These are phyloP conservation scores for Ascochyta rabiei DNA, from an alignment of 2,329 filamentous ascomycete genomes.

Conservation along the genomic window DNA sequence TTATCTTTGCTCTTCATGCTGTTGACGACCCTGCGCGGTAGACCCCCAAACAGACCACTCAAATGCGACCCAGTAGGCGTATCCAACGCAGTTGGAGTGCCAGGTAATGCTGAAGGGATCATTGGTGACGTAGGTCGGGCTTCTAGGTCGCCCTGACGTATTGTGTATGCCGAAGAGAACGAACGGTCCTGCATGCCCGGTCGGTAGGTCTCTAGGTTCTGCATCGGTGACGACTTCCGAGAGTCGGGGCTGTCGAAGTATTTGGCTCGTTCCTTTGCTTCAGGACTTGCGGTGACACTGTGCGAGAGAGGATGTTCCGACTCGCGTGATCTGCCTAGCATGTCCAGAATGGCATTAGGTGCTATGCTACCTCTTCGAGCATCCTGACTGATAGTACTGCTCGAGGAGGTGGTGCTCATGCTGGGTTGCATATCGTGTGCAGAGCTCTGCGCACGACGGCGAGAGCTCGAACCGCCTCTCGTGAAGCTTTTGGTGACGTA, in stretches of 20 bases:
- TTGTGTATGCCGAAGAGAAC: slow-evolving; percentile 54
- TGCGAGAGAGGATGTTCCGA: slow-evolving; percentile 76
- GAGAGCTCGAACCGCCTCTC: slow-evolving; percentile 48
- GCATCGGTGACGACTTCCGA: slow-evolving; percentile 50
- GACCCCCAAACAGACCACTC: slow-evolving; percentile 54
- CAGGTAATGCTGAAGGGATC: slow-evolving; percentile 52
- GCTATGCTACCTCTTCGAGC: slow-evolving; percentile 63
- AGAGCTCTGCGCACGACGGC: slow-evolving; percentile 62
- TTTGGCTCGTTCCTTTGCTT: slow-evolving; percentile 49
- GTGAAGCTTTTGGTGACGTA: slow-evolving; percentile 37
- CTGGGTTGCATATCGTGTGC: slow-evolving; percentile 61
- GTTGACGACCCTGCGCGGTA: slow-evolving; percentile 55
- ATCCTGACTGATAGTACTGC: slow-evolving; percentile 61
- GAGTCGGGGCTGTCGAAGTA: slow-evolving; percentile 48
- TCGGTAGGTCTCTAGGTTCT: slow-evolving; percentile 33
- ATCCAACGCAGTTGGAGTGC: slow-evolving; percentile 53
- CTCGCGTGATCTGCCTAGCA: slow-evolving; percentile 57
- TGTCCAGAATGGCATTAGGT: slow-evolving; percentile 63
- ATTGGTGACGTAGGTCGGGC: slow-evolving; percentile 45
- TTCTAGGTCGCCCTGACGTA: slow-evolving; percentile 50
- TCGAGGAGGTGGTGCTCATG: slow-evolving; percentile 60
- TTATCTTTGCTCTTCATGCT: slow-evolving; percentile 51
- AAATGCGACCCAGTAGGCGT: slow-evolving; percentile 51
- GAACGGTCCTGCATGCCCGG: slow-evolving; percentile 47
- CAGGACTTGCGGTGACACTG: slow-evolving; percentile 74